Evolutionary conservation across 1,284 basidiomycete genomes (phyloP).

Genomic region (Laetiporus sulphureus): DNA sequence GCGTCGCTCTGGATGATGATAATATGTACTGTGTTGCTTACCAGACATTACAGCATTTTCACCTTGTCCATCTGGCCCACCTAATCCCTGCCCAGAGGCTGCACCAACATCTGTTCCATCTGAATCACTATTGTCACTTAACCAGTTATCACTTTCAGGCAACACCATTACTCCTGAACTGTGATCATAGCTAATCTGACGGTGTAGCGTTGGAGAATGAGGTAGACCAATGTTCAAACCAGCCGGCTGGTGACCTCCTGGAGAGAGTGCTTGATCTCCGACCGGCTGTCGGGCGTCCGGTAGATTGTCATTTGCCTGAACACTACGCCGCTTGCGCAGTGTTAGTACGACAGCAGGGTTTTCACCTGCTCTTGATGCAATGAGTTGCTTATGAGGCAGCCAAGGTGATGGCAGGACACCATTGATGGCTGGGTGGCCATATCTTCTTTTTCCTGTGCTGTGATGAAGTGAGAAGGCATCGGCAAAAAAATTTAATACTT

Average conservation of each 20-base stretch:
- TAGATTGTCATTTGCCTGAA: constrained; percentile 28
- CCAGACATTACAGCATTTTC: constrained; percentile 11
- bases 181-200: constrained; percentile 71
- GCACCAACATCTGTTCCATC: constrained; percentile 23
- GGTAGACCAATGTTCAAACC: constrained; percentile 23
- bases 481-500: not conserved
- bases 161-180: constrained; percentile 81
- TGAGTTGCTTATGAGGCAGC: constrained; percentile 54
- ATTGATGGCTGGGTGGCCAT: constrained; percentile 87
- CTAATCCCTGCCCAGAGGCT: constrained; percentile 5
- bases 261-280: not conserved
- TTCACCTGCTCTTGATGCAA: constrained; percentile 11
- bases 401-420: constrained; percentile 87
- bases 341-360: constrained; percentile 70
- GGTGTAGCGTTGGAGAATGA: constrained; percentile 25
- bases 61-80: not conserved
- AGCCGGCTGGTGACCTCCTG: constrained; percentile 4
- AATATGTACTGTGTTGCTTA: constrained; percentile 62
- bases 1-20: constrained; percentile 68
- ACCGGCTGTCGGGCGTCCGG: constrained; percentile 7
- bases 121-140: constrained; percentile 38
- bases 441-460: constrained; percentile 80
- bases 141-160: constrained; percentile 71
- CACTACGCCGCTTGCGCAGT: constrained; percentile 59
- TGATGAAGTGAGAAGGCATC: constrained; percentile 6